Evolutionary conservation across 2,329 filamentous ascomycete genomes (phyloP).

Genomic region (Colletotrichum sp.): DNA sequence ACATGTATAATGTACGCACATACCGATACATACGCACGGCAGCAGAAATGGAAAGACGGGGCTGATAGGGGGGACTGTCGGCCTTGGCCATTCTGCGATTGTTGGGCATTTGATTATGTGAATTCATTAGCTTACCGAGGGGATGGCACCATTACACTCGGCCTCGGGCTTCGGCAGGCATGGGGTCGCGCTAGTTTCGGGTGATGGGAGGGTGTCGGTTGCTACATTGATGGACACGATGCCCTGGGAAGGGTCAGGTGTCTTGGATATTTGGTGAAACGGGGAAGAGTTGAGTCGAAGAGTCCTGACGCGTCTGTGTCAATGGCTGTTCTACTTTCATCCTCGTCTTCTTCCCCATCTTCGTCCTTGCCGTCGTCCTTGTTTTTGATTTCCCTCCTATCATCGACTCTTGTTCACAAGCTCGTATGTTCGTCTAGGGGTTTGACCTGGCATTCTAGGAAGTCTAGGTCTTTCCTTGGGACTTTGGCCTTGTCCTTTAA

Average conservation of each 20-base stretch:
- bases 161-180: neutral
- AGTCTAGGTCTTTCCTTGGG: no score
- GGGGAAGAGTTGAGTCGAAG: accelerated
- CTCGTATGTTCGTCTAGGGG: no score
- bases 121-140: neutral
- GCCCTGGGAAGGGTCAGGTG: neutral
- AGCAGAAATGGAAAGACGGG: neutral
- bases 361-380: no score
- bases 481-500: no score
- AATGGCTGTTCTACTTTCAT: no score
- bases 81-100: neutral
- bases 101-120: neutral
- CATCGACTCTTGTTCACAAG: no score
- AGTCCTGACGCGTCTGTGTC: neutral
- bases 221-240: neutral
- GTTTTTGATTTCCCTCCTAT: no score
- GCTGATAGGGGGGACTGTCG: neutral
- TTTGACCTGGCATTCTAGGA: no score
- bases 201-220: neutral
- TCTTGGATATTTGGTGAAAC: neutral
- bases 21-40: neutral
- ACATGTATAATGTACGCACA: neutral
- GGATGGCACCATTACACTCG: neutral
- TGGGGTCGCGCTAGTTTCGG: neutral
- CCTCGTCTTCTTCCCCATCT: no score